Evolutionary conservation across 257 asterid genomes (phyloP), one percentile per base, ranked within the genome.

Genomic region (Scutellaria minor): DNA sequence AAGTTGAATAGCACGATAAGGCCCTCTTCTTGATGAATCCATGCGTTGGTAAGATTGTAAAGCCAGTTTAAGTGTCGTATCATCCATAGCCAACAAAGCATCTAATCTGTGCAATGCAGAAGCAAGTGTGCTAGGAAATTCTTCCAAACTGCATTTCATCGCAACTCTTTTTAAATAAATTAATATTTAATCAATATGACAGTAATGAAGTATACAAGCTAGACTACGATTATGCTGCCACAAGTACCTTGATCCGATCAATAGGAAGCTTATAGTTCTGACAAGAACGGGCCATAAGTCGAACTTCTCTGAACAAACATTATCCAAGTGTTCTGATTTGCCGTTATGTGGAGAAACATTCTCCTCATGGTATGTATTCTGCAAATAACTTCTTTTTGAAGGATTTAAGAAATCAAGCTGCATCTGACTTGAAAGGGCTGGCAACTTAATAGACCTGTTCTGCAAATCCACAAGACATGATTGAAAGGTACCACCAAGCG

Each of bases 211-310:
- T 10, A 54, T 11, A 45, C 46, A 15, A 57, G 53, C 52, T 52
- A 55, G 11, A 66, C 37, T 40, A 52, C 11, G 41, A 75, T 45
- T 27, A 20, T 20, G 68, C 37, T 42, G 59, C 51, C 46, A 47
- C 40, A 57, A 6, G 72, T 89, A 93, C 98, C 98, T 87, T 80
- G 93, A 81, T 75, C 80, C 73, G 71, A 86, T 73, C 22, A 93
- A 72, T 77, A 93, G 85, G 80, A 85, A 89, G 84, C 97, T 86
- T 74, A 87, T 81, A 81, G 90, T 72, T 81, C 96, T 80, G 72
- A 93, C 96, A 75, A 87, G 83, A 76, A 86, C 60, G 66, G 83
- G 87, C 98, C 98, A 90, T 46, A 88, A 51, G 61, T 80, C 89
- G 24, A 80, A 39, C 71, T 74, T 78, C 55, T 69, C 81, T 4